Evolutionary conservation across 2,329 filamentous ascomycete species (phyloP).

Genomic region (Ceratocystis ficicola): DNA sequence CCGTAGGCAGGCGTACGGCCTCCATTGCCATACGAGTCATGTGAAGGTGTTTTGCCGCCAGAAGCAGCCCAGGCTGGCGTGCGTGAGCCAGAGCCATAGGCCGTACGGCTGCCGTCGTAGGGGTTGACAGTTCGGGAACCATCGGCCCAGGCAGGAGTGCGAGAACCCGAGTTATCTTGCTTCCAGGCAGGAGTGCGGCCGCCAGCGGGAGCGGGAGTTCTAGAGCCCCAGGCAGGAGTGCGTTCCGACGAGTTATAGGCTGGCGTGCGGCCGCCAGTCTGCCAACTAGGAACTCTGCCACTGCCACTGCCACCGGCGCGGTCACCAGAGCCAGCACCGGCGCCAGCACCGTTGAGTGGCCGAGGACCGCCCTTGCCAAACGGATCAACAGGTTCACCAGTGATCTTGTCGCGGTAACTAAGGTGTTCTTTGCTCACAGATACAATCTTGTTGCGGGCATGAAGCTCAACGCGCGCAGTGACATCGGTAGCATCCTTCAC

Average conservation of each 20-base stretch:
- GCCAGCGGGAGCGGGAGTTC: conserved; percentile 44
- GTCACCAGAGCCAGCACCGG: conserved; percentile 35
- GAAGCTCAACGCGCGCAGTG: conserved; percentile 78
- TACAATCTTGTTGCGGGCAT: conserved; percentile 86
- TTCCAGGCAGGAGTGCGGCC: conserved; percentile 54
- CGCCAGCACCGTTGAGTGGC: conserved; percentile 32
- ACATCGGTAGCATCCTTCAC: conserved; percentile 88
- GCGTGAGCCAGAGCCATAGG: conserved; percentile 61
- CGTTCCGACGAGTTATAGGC: conserved; percentile 50
- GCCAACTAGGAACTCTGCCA: conserved; percentile 44
- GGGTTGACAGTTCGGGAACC: conserved; percentile 57
- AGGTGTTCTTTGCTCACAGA: conserved; percentile 70
- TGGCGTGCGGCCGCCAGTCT: conserved; percentile 56
- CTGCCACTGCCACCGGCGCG: conserved; percentile 32
- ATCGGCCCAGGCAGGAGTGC: conserved; percentile 60
- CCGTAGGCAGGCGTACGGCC: conserved; percentile 57
- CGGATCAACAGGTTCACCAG: conserved; percentile 66
- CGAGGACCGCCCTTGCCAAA: conserved; percentile 36
- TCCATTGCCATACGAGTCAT: conserved; percentile 52
- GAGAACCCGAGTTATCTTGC: conserved; percentile 42
- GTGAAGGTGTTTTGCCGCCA: conserved; percentile 58
- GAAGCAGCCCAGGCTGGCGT: conserved; percentile 64
- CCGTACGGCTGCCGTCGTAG: conserved; percentile 61
- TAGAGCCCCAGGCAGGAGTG: conserved; percentile 64
- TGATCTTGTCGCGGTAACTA: conserved; percentile 73